Conservation (phyloP, 177 flowering plant genomes). For the Vitis hybrid region DNA sequence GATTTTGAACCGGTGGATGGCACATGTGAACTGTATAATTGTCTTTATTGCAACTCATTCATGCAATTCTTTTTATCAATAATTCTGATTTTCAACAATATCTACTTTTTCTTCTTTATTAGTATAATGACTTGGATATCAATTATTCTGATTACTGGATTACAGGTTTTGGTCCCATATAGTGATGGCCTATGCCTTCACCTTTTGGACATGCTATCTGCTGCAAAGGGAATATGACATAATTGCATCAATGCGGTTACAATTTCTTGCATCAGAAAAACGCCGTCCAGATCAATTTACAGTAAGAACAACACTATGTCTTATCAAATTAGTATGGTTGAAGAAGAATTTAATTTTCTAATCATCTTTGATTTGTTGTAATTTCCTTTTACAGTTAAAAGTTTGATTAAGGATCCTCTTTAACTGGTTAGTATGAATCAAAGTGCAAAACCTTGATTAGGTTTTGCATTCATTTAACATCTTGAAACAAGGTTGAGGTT, state of each 20-base stretch:
- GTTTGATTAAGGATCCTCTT: not conserved
- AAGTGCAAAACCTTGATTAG: too few species aligned
- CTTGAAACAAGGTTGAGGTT: too few species aligned
- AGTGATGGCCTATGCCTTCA: slow-evolving; percentile 46
- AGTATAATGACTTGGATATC: not conserved
- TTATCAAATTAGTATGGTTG: too few species aligned
- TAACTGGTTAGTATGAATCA: too few species aligned
- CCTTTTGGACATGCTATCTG: slow-evolving; percentile 55
- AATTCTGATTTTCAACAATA: not conserved
- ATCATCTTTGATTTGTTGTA: not conserved
- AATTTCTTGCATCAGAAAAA: slow-evolving; percentile 38
- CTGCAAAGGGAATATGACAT: slow-evolving; percentile 42
- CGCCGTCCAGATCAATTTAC: slow-evolving; percentile 59
- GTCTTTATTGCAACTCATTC: not conserved
- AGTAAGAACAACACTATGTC: slow-evolving; percentile 21
- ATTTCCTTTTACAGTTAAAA: not conserved
- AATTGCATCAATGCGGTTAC: slow-evolving; percentile 41
- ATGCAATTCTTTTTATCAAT: not conserved
- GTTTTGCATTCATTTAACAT: too few species aligned
- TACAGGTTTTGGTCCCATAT: slow-evolving; percentile 46
- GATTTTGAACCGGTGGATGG: not conserved
- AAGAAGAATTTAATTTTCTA: not conserved
- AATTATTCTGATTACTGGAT: not conserved
- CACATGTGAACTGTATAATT: not conserved
- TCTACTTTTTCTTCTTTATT: not conserved